phyloP scores from a whole-genome alignment of 2,329 filamentous ascomycete genomes.

The Graphilbum ipis-grandicollis region DNA sequence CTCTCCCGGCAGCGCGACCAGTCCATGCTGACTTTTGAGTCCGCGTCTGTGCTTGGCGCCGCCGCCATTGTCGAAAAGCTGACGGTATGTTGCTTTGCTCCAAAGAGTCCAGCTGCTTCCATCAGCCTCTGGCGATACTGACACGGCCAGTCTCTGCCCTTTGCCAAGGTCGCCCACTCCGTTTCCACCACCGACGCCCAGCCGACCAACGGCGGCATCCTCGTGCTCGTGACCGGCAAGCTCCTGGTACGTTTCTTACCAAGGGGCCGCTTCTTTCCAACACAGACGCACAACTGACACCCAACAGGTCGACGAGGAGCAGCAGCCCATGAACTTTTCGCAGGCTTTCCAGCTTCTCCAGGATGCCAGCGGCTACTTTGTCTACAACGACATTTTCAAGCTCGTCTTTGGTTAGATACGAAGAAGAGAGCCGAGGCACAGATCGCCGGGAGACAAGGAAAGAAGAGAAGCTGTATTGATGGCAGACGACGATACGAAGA shows the following conservation, averaged over 20 bases:
- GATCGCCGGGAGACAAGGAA: background rate
- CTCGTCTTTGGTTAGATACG: slow-evolving; percentile 50
- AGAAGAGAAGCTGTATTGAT: no score
- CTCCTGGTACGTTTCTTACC: slow-evolving; percentile 49
- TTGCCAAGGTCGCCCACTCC: slow-evolving; percentile 65
- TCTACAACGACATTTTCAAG: slow-evolving; percentile 92
- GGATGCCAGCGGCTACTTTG: slow-evolving; percentile 54
- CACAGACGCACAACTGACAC: no score
- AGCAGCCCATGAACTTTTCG: slow-evolving; percentile 77
- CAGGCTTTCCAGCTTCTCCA: slow-evolving; percentile 76
- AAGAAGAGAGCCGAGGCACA: background rate
- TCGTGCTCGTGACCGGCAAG: slow-evolving; percentile 78
- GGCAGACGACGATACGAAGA: no score
- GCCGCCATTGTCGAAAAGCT: slow-evolving; percentile 64
- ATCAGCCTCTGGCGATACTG: background rate
- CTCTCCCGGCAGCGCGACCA: slow-evolving; percentile 44
- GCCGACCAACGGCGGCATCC: slow-evolving; percentile 55
- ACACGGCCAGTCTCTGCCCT: slow-evolving; percentile 50
- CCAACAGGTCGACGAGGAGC: slow-evolving; percentile 50
- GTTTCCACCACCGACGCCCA: slow-evolving; percentile 69
- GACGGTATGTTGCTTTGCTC: slow-evolving; percentile 48
- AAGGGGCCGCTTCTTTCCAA: no score
- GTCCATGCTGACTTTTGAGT: slow-evolving; percentile 93
- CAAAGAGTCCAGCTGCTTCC: no score
- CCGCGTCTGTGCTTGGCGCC: slow-evolving; percentile 44